Evolutionary conservation across 257 asterid genomes (phyloP).

Genomic region (Misopates orontium): DNA sequence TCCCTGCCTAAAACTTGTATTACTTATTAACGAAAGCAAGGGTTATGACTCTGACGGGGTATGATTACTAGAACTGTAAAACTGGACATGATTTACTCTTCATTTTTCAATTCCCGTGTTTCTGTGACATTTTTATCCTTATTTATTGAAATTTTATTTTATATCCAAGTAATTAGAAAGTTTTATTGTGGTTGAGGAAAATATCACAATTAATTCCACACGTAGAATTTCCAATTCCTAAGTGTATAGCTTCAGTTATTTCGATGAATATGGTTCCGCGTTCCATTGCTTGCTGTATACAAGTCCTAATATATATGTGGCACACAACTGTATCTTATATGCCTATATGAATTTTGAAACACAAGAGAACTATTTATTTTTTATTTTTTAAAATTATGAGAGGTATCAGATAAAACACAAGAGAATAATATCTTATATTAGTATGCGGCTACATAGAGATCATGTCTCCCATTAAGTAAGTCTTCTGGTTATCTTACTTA

Average conservation of each 20-base stretch:
- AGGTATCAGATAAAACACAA: too few relatives aligned
- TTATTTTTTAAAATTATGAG: too few relatives aligned
- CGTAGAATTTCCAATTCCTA: not conserved
- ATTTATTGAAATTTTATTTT: not conserved
- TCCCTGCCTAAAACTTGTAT: slow-evolving; percentile 56
- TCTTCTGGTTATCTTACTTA: not conserved
- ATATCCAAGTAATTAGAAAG: not conserved
- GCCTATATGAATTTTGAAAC: not conserved
- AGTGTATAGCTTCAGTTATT: not conserved
- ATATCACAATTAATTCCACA: not conserved
- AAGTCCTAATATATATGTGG: not conserved
- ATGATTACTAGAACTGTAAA: slow-evolving; percentile 32
- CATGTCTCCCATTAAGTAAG: not conserved
- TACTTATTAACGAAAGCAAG: slow-evolving; percentile 61
- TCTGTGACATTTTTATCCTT: not conserved
- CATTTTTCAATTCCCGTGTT: too few relatives aligned
- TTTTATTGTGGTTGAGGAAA: not conserved
- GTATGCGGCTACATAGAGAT: not conserved
- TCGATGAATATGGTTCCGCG: not conserved
- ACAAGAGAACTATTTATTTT: not conserved
- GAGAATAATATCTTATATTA: too few relatives aligned
- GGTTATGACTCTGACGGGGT: slow-evolving; percentile 83
- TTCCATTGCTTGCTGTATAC: too few relatives aligned
- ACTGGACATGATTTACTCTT: slow-evolving; percentile 4
- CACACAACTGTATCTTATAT: not conserved